Conservation (phyloP, 1,284 basidiomycete species). For the Cutaneotrichosporon dermatis region DNA sequence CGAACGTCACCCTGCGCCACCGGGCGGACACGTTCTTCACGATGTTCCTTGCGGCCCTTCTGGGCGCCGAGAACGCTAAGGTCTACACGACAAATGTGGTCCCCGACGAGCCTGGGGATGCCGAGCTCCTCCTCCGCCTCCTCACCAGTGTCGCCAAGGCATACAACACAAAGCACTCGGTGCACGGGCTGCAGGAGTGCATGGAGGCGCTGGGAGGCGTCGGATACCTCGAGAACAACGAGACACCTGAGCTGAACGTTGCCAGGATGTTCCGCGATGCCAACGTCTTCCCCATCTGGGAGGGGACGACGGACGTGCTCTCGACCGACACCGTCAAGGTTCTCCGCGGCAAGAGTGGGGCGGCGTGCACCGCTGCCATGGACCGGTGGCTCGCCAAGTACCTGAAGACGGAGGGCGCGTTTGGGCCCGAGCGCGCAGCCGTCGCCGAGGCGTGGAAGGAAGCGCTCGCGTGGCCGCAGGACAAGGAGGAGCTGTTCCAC, state of each 20-base stretch:
- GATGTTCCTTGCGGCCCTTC: conserved; percentile 58
- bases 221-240: conserved; percentile 77
- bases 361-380: not conserved
- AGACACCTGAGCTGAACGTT: conserved; percentile 50
- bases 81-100: conserved; percentile 19
- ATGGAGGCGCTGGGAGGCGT: conserved; percentile 72
- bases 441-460: conserved; percentile 1
- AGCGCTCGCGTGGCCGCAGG: not conserved
- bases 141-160: conserved; percentile 69
- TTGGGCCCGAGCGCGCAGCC: conserved; percentile 4
- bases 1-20: conserved; percentile 59
- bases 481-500: conserved; percentile 15
- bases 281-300: conserved; percentile 76
- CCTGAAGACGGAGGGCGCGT: not conserved
- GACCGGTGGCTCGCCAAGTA: conserved; percentile 4
- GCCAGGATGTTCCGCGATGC: conserved; percentile 57
- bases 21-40: conserved; percentile 62
- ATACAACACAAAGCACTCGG: conserved; percentile 63
- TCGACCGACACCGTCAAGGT: conserved; percentile 22
- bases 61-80: conserved; percentile 62
- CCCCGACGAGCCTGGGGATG: conserved; percentile 41
- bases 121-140: conserved; percentile 58
- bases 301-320: conserved; percentile 56
- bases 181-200: conserved; percentile 63
- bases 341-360: conserved; percentile 6